Evolutionary conservation across 371 early-diverging fungal species (phyloP).

Genomic region (Rhizopus delemar): DNA sequence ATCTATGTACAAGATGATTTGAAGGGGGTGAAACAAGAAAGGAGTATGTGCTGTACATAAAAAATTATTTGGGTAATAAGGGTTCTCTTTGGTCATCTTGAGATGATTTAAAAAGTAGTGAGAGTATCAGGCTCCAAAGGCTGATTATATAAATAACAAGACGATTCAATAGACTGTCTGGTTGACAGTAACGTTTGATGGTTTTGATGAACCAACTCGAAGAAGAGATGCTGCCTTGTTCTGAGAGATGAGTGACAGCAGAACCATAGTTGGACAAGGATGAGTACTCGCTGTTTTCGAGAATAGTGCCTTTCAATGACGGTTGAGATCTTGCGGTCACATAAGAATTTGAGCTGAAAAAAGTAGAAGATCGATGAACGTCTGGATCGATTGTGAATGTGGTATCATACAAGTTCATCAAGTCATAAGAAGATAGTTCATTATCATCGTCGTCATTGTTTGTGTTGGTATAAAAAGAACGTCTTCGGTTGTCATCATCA

Average conservation of each 20-base stretch:
- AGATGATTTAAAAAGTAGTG: too few species aligned
- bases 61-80: too few species aligned
- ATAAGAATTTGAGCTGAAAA: slow-evolving; percentile 20
- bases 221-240: too few species aligned
- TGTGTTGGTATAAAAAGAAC: not conserved
- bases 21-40: too few species aligned
- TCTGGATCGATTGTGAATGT: not conserved
- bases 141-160: too few species aligned
- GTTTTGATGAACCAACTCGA: too few species aligned
- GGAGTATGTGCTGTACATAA: too few species aligned
- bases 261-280: not conserved
- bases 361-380: slow-evolving; percentile 22
- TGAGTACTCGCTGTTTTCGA: not conserved
- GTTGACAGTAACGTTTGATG: too few species aligned
- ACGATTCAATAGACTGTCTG: too few species aligned
- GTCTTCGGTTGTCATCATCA: not conserved
- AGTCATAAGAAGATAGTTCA: slow-evolving; percentile 2
- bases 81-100: too few species aligned
- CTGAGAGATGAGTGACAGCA: not conserved
- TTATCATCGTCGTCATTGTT: not conserved
- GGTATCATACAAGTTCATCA: slow-evolving; percentile 10
- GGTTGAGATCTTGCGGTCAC: slow-evolving; percentile 2
- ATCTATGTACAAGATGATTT: too few species aligned
- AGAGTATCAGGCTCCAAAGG: too few species aligned
- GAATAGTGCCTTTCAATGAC: slow-evolving; percentile 7